Evolutionary conservation across 2,329 filamentous ascomycete species (phyloP), one percentile per base, ranked within the genome.

Genomic region (Arthrobotrys iridis): DNA sequence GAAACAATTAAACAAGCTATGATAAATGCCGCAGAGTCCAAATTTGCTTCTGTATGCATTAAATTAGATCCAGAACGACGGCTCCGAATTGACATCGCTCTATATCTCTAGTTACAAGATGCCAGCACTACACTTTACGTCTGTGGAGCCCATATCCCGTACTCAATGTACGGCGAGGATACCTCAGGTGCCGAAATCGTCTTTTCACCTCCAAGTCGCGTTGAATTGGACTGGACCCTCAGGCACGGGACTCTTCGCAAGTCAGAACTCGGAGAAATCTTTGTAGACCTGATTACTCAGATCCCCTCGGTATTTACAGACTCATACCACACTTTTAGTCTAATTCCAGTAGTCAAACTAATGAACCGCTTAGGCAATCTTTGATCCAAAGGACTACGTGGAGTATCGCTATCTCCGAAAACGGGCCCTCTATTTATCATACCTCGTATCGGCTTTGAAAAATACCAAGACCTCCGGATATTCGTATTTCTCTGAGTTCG

Each of bases 381-480:
- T 74, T 8, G 33, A 57, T 15, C 45, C 60, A 11, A 55, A 62
- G 43, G 68, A 74, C 50, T 66, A 66, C 33, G 20, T 66, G 7
- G 60, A 74, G 4, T 66, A 60, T 26, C 50, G 60, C 10, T 74
- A 74, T 43, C 37, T 62, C n/a, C 22, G 52, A 20, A 74, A 74
- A 22, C 24, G 62, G n/a, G 22, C 52, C 8, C 11, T 66, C 6
- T 74, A 74, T 37, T 26, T 74, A 13, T 52, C 68, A 10, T 74
- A 74, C 18, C 33, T 74, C 24, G 18, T 41, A 35, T 8, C 41
- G 2, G n/a, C 35, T 4, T 41, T 74, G 13, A 55, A 30, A 50
- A 35, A 3, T 4, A 11, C 18, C 22, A 48, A 6, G 10, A 11
- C 30, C 10, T 37, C 15, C 5, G 8, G 13, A 15, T 22, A 15